These are phyloP conservation scores for Aureobasidium subglaciale DNA, from an alignment of 2,329 filamentous ascomycete genomes.

Conservation along the genomic window DNA sequence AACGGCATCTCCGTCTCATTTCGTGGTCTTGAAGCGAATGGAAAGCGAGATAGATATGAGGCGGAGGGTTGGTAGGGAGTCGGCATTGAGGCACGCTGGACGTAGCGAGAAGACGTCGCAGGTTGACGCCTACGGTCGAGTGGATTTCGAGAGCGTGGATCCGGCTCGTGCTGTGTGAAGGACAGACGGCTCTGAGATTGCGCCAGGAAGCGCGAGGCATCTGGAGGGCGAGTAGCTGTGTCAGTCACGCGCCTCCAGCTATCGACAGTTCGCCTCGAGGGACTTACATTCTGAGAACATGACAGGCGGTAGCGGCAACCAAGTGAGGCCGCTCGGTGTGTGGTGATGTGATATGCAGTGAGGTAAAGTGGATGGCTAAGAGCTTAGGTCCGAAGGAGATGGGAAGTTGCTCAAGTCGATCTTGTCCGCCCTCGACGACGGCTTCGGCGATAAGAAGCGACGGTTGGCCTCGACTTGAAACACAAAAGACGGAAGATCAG, in stretches of 20 bases:
- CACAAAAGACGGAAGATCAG: too few relatives aligned
- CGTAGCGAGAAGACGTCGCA: slow-evolving; percentile 41
- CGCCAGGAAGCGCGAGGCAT: slow-evolving; percentile 92
- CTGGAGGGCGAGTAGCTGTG: slow-evolving; percentile 53
- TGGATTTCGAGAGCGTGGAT: slow-evolving; percentile 40
- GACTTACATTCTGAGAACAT: slow-evolving; percentile 88
- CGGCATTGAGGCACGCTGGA: slow-evolving; percentile 45
- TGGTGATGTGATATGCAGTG: not conserved
- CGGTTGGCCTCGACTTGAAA: not conserved
- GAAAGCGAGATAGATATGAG: slow-evolving; percentile 67
- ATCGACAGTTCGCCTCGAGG: slow-evolving; percentile 24
- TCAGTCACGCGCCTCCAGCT: slow-evolving; percentile 38
- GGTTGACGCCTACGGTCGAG: slow-evolving; percentile 40
- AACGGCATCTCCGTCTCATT: slow-evolving; percentile 68
- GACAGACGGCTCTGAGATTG: slow-evolving; percentile 91
- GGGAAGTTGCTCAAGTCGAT: not conserved
- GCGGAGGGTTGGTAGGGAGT: slow-evolving; percentile 71
- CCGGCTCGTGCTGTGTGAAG: slow-evolving; percentile 47
- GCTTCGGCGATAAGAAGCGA: not conserved
- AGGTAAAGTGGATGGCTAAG: not conserved
- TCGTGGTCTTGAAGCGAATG: slow-evolving; percentile 68
- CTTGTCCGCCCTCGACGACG: not conserved
- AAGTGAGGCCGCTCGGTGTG: not conserved
- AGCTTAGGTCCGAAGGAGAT: not conserved
- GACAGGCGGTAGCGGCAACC: slow-evolving; percentile 16